A percentile compares a stretch with the other conserved stretches of the same genome.
Evolutionary conservation across 805 yeast genomes (phyloP).

Genomic region (Ascoidea rubescens): DNA sequence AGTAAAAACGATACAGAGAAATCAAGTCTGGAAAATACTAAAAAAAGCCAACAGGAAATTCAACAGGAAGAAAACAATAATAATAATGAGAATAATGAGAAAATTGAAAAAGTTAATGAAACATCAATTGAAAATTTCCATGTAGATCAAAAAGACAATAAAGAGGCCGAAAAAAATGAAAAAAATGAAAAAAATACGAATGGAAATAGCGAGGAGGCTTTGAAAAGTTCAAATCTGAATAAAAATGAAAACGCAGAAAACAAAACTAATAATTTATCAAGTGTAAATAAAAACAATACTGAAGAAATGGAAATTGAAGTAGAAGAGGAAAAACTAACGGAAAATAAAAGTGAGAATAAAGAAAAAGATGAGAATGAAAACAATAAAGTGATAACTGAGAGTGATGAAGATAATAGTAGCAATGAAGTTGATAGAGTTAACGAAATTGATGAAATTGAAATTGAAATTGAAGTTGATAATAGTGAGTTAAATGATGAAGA

Average conservation of each 20-base stretch:
- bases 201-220: background rate
- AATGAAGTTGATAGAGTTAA: slow-evolving; percentile 5
- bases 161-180: background rate
- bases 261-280: background rate
- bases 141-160: no score
- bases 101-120: no score
- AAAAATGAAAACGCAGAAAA: background rate
- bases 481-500: no score
- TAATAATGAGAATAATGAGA: no score
- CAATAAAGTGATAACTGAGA: background rate
- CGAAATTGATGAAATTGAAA: slow-evolving; percentile 10
- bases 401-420: background rate
- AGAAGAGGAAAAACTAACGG: background rate
- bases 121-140: background rate
- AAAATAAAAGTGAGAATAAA: background rate
- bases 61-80: no score
- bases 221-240: background rate
- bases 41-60: no score
- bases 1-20: no score
- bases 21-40: no score
- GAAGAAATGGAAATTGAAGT: background rate
- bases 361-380: background rate
- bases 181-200: no score
- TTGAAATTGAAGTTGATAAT: slow-evolving; percentile 1
- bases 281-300: background rate